These are phyloP conservation scores for Cerioporus squamosus DNA, from an alignment of 1,284 basidiomycete genomes.

Conservation along the genomic window DNA sequence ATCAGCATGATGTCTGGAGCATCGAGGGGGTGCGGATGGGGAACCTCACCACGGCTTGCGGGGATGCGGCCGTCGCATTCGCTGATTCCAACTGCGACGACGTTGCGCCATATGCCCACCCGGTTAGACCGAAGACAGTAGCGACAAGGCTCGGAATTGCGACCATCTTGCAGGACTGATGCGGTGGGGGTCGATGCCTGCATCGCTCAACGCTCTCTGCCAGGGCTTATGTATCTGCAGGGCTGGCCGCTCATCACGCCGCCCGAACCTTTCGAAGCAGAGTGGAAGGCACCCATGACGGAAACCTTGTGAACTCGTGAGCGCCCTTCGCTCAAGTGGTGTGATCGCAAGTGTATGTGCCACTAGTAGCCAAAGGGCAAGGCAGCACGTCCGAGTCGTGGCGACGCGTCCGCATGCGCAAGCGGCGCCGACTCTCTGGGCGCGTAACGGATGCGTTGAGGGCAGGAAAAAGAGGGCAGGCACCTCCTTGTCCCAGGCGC, in stretches of 20 bases:
- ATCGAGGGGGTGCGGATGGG: too few species aligned
- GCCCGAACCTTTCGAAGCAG: neutral
- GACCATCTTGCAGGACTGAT: conserved; percentile 13
- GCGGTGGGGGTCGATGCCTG: neutral
- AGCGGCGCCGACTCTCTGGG: too few species aligned
- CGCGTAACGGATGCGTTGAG: too few species aligned
- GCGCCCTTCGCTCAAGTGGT: conserved; percentile 1
- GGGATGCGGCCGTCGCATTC: conserved; percentile 15
- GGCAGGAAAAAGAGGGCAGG: too few species aligned
- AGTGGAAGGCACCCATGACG: conserved; percentile 12
- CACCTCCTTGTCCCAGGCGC: too few species aligned
- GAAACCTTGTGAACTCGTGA: conserved; percentile 17
- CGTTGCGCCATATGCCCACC: conserved; percentile 14
- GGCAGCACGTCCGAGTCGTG: too few species aligned
- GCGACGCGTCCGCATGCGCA: too few species aligned
- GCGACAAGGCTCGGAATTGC: conserved; percentile 4
- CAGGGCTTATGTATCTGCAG: conserved; percentile 12
- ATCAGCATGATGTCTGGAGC: too few species aligned
- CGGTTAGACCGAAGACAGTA: conserved; percentile 6
- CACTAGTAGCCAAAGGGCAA: too few species aligned
- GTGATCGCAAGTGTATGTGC: too few species aligned
- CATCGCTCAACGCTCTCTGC: neutral
- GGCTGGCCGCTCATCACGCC: conserved; percentile 8
- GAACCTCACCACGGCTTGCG: conserved; percentile 29
- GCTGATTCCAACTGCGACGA: neutral